Percentiles rank a stretch among this genome's conserved stretches.
These are phyloP conservation scores for Trametes pubescens DNA, from an alignment of 1,284 basidiomycete species.

Conservation along the genomic window DNA sequence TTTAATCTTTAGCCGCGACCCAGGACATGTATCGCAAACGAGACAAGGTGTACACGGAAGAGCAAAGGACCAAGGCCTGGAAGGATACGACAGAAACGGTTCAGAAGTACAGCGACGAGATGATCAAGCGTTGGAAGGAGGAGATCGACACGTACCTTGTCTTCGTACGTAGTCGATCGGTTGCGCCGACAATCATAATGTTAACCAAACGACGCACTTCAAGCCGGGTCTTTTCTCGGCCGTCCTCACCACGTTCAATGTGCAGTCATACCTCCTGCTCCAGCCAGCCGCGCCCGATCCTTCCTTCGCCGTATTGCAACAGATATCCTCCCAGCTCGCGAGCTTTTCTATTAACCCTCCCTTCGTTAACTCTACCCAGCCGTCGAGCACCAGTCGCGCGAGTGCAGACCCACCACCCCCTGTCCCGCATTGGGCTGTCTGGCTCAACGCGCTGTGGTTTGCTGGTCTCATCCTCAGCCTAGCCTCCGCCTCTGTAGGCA, in stretches of 20 bases:
- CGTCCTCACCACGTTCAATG: conserved; percentile 20
- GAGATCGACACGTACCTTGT: conserved; percentile 28
- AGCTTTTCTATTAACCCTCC: conserved; percentile 18
- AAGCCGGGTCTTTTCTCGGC: conserved; percentile 27
- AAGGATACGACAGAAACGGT: not conserved
- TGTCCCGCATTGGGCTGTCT: conserved; percentile 8
- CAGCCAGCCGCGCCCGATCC: conserved; percentile 11
- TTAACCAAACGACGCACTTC: no score
- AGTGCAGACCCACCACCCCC: not conserved
- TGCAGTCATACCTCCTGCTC: conserved; percentile 19
- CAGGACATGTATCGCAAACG: not conserved
- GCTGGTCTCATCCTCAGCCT: conserved; percentile 28
- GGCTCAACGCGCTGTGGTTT: conserved; percentile 31
- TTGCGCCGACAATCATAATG: not conserved
- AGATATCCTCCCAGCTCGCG: conserved; percentile 15
- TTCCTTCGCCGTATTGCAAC: conserved; percentile 6
- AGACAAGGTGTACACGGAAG: not conserved
- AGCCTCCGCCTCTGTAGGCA: conserved; percentile 19
- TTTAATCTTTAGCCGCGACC: no score
- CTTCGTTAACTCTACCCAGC: conserved; percentile 22
- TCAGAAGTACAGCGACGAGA: conserved; percentile 16
- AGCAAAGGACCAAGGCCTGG: conserved; percentile 16
- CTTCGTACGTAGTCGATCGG: conserved; percentile 10
- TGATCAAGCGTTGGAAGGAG: conserved; percentile 18
- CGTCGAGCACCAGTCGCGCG: not conserved